Conservation (phyloP, 352 stramenopile genomes). For the Globisporangium viniferum region DNA sequence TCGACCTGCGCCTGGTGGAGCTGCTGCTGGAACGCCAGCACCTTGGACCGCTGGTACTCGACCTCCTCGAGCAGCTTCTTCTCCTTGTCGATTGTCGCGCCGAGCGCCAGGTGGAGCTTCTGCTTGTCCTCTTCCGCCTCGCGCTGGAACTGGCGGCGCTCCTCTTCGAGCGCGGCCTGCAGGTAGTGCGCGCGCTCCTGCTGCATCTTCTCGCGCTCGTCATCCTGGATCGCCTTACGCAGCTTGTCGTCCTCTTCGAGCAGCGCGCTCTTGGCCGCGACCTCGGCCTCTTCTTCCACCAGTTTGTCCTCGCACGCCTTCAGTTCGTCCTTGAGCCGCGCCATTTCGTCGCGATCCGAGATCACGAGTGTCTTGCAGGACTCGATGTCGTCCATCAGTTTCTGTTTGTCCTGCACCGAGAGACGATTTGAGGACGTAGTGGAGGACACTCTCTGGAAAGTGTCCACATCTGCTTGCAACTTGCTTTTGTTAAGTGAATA, state of each 20-base stretch:
- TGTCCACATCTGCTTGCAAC: conserved; percentile 70
- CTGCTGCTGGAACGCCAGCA: conserved; percentile 54
- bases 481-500: conserved; percentile 70
- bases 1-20: conserved; percentile 54
- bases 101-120: conserved; percentile 38
- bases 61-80: conserved; percentile 78
- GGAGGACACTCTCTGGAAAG: conserved; percentile 48
- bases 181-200: conserved; percentile 62
- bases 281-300: conserved; percentile 71
- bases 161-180: conserved; percentile 57
- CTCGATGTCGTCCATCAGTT: conserved; percentile 64
- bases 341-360: conserved; percentile 54
- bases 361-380: conserved; percentile 55
- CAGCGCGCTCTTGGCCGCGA: conserved; percentile 67
- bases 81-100: conserved; percentile 66
- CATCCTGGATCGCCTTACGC: conserved; percentile 69
- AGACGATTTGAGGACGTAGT: conserved; percentile 22
- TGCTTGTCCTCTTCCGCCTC: conserved; percentile 63
- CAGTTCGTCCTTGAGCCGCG: conserved; percentile 56
- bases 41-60: conserved; percentile 46
- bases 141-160: conserved; percentile 51
- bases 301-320: conserved; percentile 58
- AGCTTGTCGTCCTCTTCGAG: conserved; percentile 79
- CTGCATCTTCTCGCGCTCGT: conserved; percentile 83
- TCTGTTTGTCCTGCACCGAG: conserved; percentile 45